These are phyloP conservation scores for Lecanicillium sp. DNA, from an alignment of 2,329 filamentous ascomycete genomes.

Conservation along the genomic window DNA sequence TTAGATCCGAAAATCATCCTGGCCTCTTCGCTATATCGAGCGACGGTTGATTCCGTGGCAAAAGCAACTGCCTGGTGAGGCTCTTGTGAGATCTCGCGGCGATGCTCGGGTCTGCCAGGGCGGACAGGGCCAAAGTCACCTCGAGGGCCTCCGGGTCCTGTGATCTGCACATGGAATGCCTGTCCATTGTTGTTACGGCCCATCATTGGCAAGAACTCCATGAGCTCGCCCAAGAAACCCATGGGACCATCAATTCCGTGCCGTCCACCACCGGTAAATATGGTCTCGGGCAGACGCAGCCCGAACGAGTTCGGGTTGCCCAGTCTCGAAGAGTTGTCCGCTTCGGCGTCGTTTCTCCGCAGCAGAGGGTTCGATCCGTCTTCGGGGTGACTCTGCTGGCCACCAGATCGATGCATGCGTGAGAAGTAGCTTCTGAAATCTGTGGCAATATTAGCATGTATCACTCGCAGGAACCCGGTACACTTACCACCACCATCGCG, in stretches of 20 bases:
- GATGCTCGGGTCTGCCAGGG: constrained; percentile 40
- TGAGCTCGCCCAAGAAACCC: constrained; percentile 49
- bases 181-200: constrained; percentile 40
- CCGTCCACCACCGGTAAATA: constrained; percentile 35
- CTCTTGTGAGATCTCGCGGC: constrained; percentile 47
- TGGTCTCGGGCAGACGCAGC: constrained; percentile 39
- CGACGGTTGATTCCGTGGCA: constrained; percentile 60
- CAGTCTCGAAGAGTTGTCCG: constrained; percentile 43
- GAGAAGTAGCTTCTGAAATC: constrained; percentile 46
- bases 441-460: constrained; percentile 15
- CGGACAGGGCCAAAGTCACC: constrained; percentile 42
- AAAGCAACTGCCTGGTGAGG: constrained; percentile 74
- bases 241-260: constrained; percentile 44
- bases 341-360: constrained; percentile 49
- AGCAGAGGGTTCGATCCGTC: constrained; percentile 86
- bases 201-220: constrained; percentile 47
- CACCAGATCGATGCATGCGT: constrained; percentile 47
- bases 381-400: constrained; percentile 52
- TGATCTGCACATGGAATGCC: constrained; percentile 56
- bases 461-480: constrained; percentile 13
- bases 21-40: constrained; percentile 85
- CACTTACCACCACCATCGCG: constrained; percentile 48
- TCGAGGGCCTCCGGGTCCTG: constrained; percentile 39
- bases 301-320: constrained; percentile 49
- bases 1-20: constrained; percentile 72